Evolutionary conservation across 1,139 yeast species (phyloP).

Genomic region (Candida sanyaensis): DNA sequence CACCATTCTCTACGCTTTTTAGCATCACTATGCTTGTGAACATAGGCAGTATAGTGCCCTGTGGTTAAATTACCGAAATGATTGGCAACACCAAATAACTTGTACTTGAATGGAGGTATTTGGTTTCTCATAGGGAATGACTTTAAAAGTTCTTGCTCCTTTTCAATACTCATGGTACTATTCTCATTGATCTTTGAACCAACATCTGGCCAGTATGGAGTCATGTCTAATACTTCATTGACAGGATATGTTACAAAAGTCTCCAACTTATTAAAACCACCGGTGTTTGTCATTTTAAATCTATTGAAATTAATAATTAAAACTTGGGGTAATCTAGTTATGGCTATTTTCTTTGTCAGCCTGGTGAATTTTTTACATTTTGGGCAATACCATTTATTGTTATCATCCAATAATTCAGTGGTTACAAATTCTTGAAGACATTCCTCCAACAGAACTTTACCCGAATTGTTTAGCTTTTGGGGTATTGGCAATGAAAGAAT

Average conservation of each 20-base stretch:
- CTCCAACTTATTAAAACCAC: slow-evolving; percentile 58
- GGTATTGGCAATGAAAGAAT: slow-evolving; percentile 79
- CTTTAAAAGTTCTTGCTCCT: slow-evolving; percentile 39
- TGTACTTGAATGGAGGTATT: slow-evolving; percentile 75
- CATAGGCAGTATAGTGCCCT: slow-evolving; percentile 92
- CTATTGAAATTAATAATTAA: slow-evolving; percentile 79
- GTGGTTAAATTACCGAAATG: slow-evolving; percentile 81
- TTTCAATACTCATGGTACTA: slow-evolving; percentile 24
- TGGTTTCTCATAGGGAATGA: slow-evolving; percentile 75
- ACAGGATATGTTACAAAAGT: slow-evolving; percentile 65
- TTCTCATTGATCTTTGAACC: slow-evolving; percentile 32
- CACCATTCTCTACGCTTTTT: slow-evolving; percentile 60
- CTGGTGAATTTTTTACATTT: slow-evolving; percentile 66
- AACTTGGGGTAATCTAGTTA: slow-evolving; percentile 72
- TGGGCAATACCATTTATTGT: slow-evolving; percentile 91
- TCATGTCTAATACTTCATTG: slow-evolving; percentile 58
- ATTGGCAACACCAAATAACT: slow-evolving; percentile 83
- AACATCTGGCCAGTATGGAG: slow-evolving; percentile 74
- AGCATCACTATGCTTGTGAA: slow-evolving; percentile 52
- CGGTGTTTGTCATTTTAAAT: slow-evolving; percentile 55
- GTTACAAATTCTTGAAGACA: slow-evolving; percentile 73
- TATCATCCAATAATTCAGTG: slow-evolving; percentile 70
- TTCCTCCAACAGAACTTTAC: slow-evolving; percentile 50
- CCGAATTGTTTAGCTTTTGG: slow-evolving; percentile 22
- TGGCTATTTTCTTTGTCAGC: slow-evolving; percentile 67